These are phyloP conservation scores for Lactarius hengduanensis DNA, from an alignment of 768 basidiomycete genomes.

Conservation along the genomic window DNA sequence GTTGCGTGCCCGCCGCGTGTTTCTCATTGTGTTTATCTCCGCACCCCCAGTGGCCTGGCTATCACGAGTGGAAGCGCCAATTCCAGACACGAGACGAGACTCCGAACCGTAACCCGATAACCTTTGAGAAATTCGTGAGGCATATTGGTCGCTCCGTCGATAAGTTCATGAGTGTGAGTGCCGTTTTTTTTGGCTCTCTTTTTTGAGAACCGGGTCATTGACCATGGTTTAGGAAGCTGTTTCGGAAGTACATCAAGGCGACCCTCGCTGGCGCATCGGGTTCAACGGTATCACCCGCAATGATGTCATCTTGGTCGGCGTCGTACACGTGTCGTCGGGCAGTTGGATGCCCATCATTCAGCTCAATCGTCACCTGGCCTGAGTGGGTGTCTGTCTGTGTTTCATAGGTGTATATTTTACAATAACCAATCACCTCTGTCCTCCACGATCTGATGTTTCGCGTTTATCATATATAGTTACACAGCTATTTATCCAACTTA, in stretches of 20 bases:
- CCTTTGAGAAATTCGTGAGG: constrained; percentile 25
- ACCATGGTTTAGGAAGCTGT: constrained; percentile 12
- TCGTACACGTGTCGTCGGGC: constrained; percentile 28
- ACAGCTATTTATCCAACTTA: constrained; percentile 5
- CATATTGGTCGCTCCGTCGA: constrained; percentile 28
- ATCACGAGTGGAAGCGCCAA: constrained; percentile 29
- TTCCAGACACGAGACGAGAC: constrained; percentile 30
- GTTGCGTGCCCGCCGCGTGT: not conserved
- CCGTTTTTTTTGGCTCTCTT: not conserved
- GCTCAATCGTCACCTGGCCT: constrained; percentile 26
- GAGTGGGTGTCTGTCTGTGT: not conserved
- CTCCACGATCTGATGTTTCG: not conserved
- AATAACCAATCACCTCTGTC: constrained; percentile 8
- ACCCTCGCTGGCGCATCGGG: constrained; percentile 28
- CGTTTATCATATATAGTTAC: not conserved
- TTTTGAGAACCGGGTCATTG: not conserved
- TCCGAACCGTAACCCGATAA: constrained; percentile 24
- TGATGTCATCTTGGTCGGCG: constrained; percentile 26
- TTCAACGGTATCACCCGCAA: constrained; percentile 20
- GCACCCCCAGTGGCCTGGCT: constrained; percentile 26
- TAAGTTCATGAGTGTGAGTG: constrained; percentile 24
- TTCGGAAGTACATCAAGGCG: constrained; percentile 18
- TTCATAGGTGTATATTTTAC: constrained; percentile 3
- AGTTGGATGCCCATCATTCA: constrained; percentile 31
- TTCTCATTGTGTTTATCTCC: not conserved